A percentile compares a stretch with the other conserved stretches of the same genome.
Conservation (phyloP, 805 yeast genomes). For the Ogataea methylovora region DNA sequence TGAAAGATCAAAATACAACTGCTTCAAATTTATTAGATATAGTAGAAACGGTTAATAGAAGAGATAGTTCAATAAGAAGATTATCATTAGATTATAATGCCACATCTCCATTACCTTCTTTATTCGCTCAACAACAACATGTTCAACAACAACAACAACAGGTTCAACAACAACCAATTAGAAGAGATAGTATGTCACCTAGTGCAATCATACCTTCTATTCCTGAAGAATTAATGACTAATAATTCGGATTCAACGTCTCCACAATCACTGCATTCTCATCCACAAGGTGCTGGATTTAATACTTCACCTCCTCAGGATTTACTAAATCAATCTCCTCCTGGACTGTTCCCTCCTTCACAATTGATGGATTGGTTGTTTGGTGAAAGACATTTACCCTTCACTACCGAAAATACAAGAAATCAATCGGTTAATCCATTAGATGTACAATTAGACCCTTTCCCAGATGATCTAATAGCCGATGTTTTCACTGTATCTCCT, state of each 20-base stretch:
- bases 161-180: background rate
- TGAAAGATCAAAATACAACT: background rate
- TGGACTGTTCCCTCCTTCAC: conserved; percentile 20
- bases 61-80: no score
- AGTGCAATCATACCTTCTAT: background rate
- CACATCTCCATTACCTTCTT: no score
- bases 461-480: conserved; percentile 2
- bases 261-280: no score
- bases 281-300: no score
- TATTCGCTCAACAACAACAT: no score
- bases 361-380: conserved; percentile 26
- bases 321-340: conserved; percentile 2
- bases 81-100: no score
- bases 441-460: conserved; percentile 1
- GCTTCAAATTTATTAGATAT: no score
- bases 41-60: no score
- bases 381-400: conserved; percentile 2
- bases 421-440: background rate
- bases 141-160: background rate
- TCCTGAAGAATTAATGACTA: no score
- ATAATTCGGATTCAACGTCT: no score
- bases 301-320: no score
- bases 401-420: background rate
- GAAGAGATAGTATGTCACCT: background rate
- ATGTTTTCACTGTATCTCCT: conserved; percentile 1